phyloP scores from a whole-genome alignment of 257 asterid species.

The Solanum virginianum region DNA sequence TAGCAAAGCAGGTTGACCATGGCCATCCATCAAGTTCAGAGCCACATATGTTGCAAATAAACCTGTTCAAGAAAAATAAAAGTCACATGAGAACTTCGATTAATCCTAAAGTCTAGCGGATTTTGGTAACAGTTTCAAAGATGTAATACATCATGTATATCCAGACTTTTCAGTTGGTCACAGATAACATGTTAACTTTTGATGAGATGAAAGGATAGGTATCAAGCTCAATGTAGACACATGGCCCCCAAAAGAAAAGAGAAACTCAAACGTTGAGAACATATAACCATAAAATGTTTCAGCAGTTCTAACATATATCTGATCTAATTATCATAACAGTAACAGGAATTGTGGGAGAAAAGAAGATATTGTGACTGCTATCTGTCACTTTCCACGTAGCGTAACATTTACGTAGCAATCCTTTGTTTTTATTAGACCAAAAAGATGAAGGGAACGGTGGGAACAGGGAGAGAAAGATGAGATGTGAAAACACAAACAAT shows the following conservation, averaged over 20 bases:
- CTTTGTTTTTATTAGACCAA: background rate
- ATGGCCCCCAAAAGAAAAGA: background rate
- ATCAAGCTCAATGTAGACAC: background rate
- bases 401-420: background rate
- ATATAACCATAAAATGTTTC: background rate
- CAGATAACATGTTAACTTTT: background rate
- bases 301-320: background rate
- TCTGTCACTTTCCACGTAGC: background rate
- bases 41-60: conserved; percentile 86
- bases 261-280: background rate
- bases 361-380: background rate
- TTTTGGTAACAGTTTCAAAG: background rate
- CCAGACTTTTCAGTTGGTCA: background rate
- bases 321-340: background rate
- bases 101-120: background rate
- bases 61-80: conserved; percentile 28
- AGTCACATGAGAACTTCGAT: background rate
- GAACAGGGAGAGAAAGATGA: background rate
- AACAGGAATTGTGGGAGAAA: background rate
- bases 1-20: conserved; percentile 95
- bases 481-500: background rate
- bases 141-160: background rate
- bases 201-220: background rate
- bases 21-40: conserved; percentile 90
- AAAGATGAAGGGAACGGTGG: background rate